These are phyloP conservation scores for Prunus davidiana DNA, from an alignment of 306 rosid species.

Conservation along the genomic window DNA sequence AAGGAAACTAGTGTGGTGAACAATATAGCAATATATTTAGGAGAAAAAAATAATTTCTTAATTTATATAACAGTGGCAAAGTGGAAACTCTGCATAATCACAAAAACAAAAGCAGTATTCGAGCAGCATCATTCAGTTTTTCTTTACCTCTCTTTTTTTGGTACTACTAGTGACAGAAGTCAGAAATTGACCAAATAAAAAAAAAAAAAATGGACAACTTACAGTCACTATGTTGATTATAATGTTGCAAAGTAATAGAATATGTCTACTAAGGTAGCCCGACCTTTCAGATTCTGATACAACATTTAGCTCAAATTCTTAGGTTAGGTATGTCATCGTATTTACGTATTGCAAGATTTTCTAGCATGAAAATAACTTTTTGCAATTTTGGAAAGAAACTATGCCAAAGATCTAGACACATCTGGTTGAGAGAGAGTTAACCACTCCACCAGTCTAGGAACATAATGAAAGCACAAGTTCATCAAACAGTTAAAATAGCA, in stretches of 20 bases:
- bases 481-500: background rate
- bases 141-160: background rate
- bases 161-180: background rate
- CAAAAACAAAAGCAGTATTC: background rate
- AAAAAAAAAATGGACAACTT: background rate
- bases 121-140: background rate
- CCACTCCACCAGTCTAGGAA: background rate
- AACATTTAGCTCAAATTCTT: background rate
- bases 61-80: background rate
- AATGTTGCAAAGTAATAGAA: background rate
- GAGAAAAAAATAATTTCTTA: background rate
- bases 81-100: background rate
- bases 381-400: background rate
- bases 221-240: background rate
- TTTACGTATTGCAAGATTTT: background rate
- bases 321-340: background rate
- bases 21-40: background rate
- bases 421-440: background rate
- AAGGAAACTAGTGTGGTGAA: constrained; percentile 1
- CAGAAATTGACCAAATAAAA: too few relatives aligned
- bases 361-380: background rate
- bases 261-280: background rate
- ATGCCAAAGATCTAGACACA: background rate
- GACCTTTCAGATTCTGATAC: background rate
- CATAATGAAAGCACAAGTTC: background rate